Evolutionary conservation across 257 asterid genomes (phyloP), one percentile per base, ranked within the genome.

Genomic region (Salvia miltiorrhiza): DNA sequence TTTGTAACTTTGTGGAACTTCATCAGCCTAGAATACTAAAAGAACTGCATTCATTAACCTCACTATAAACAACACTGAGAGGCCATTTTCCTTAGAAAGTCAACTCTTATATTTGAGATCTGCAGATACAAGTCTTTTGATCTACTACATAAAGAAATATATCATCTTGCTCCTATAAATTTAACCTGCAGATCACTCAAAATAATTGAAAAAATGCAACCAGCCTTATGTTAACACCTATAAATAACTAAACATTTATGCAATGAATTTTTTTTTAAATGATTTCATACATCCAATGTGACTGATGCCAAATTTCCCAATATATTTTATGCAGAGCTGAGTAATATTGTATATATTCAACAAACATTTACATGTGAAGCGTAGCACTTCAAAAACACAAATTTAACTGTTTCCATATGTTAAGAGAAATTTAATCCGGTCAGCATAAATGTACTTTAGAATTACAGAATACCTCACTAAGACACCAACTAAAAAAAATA

Each of bases 11-110:
- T 2, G 23, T 53, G 67, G 58, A 69, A 63, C 20, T 40, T 19
- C 23, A 3, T 17, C 12, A 2, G 45, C 69, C 48, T 14, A 35
- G 61, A 59, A 39, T 47, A 41, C 48, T 52, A 63, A n/a, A 56
- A 58, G 28, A 44, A 65, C 55, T 48, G 9, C 33, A 13, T 28
- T 47, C 65, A 69, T 30, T 61, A 32, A 52, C 47, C 39, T 69
- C 60, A 28, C 5, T 19, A 41, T 14, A 28, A 11, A 16, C 21
- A n/a, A n/a, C n/a, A 44, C 40, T 12, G 19, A 33, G 66, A 65
- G 53, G 20, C 16, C 55, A 48, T 17, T 47, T 41, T 33, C n/a
- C 73, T 54, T 41, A 55, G 41, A 54, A 8, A 55, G 32, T n/a
- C 41, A 19, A 45, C 16, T 32, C 67, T 47, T 39, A 32, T 10